Evolutionary conservation across 768 basidiomycete genomes (phyloP).

Genomic region (Clitopilus passeckerianus): DNA sequence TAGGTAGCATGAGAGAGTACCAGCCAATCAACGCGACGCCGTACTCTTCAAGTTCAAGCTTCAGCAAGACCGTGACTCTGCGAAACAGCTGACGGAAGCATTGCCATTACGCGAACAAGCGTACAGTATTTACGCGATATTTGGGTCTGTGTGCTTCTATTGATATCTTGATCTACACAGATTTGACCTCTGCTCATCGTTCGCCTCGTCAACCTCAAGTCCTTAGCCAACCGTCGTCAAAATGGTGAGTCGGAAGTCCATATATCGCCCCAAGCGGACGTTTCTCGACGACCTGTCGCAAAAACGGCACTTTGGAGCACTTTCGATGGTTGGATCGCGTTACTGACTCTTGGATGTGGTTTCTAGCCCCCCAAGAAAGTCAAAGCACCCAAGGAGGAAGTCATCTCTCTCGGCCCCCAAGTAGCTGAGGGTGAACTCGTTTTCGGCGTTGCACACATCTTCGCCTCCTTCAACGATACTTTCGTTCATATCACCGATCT

Average conservation of each 20-base stretch:
- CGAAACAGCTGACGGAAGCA: too few relatives aligned
- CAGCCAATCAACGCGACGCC: too few relatives aligned
- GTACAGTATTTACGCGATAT: not conserved
- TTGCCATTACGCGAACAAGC: too few relatives aligned
- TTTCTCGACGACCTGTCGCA: not conserved
- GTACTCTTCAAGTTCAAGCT: too few relatives aligned
- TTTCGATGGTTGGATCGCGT: slow-evolving; percentile 41
- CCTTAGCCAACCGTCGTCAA: slow-evolving; percentile 21
- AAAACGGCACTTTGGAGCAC: slow-evolving; percentile 1
- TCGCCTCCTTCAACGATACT: slow-evolving; percentile 99
- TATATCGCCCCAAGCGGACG: not conserved
- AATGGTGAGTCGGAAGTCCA: slow-evolving; percentile 30
- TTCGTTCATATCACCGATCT: slow-evolving; percentile 99
- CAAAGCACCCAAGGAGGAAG: slow-evolving; percentile 75
- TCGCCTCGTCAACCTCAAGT: slow-evolving; percentile 28
- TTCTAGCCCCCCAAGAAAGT: slow-evolving; percentile 78
- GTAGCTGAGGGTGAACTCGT: slow-evolving; percentile 96
- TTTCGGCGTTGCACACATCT: slow-evolving; percentile 98
- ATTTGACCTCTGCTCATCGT: slow-evolving; percentile 16
- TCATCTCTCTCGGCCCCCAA: slow-evolving; percentile 91
- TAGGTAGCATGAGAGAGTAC: too few relatives aligned
- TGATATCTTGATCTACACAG: not conserved
- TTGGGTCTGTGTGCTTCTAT: not conserved
- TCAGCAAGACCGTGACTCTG: too few relatives aligned
- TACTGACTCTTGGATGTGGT: slow-evolving; percentile 45